Evolutionary conservation across 2,329 filamentous ascomycete species (phyloP).

Genomic region (Aspergillus fructus): DNA sequence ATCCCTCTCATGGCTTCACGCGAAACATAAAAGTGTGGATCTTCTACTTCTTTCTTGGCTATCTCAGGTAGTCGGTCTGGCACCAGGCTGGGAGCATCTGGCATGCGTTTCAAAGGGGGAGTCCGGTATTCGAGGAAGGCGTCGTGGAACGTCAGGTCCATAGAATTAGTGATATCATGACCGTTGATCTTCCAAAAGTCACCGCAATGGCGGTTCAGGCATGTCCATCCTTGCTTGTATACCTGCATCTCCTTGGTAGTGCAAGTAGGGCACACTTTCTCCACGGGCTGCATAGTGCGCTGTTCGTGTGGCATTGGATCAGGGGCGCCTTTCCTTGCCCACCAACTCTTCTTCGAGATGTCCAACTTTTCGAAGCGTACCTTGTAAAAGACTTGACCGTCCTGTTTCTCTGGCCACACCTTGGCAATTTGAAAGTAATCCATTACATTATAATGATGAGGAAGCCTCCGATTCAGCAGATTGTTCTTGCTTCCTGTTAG

Average conservation of each 20-base stretch:
- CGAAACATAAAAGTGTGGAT: slow-evolving; percentile 48
- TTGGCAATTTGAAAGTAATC: slow-evolving; percentile 68
- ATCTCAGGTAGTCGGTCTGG: slow-evolving; percentile 42
- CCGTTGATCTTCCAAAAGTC: slow-evolving; percentile 55
- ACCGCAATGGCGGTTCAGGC: slow-evolving; percentile 53
- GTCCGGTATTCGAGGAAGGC: slow-evolving; percentile 59
- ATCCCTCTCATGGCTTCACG: slow-evolving; percentile 60
- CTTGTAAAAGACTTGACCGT: slow-evolving; percentile 47
- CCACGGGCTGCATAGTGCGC: slow-evolving; percentile 26
- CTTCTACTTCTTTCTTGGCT: slow-evolving; percentile 22
- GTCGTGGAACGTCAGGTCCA: slow-evolving; percentile 50
- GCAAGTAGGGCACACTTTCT: slow-evolving; percentile 45
- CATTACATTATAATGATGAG: slow-evolving; percentile 63
- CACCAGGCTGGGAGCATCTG: slow-evolving; percentile 39
- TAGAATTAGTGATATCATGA: slow-evolving; percentile 22
- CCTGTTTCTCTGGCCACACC: slow-evolving; percentile 64
- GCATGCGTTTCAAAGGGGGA: slow-evolving; percentile 37
- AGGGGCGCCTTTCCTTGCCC: slow-evolving; percentile 44
- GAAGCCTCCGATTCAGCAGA: slow-evolving; percentile 50
- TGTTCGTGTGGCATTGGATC: slow-evolving; percentile 27
- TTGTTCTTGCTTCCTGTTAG: slow-evolving; percentile 51
- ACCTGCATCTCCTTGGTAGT: slow-evolving; percentile 30
- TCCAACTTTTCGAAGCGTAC: slow-evolving; percentile 67
- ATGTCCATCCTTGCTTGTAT: slow-evolving; percentile 57
- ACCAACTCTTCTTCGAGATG: slow-evolving; percentile 56